A percentile compares a stretch with the other conserved stretches of the same genome.
Conservation (phyloP, 2,329 filamentous ascomycete species). For the Phyllosticta citriasiana region DNA sequence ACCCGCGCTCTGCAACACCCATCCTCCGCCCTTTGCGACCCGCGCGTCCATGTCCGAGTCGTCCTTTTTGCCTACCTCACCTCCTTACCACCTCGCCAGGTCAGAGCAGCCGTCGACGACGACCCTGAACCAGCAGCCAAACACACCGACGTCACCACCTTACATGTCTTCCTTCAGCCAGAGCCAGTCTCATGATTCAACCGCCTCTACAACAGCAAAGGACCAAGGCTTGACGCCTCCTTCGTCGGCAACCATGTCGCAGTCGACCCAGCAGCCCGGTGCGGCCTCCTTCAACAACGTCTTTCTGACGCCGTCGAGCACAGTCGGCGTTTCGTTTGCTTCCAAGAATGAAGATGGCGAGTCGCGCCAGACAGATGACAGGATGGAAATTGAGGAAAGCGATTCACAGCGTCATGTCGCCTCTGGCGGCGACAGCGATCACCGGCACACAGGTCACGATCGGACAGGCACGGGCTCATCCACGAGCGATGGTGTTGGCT, state of each 20-base stretch:
- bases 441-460: conserved; percentile 38
- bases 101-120: conserved; percentile 30
- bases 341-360: conserved; percentile 33
- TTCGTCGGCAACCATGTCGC: conserved; percentile 31
- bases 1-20: conserved; percentile 18
- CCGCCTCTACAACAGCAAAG: conserved; percentile 17
- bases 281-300: conserved; percentile 18
- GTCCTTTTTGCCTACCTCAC: conserved; percentile 36
- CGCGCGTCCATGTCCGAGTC: neutral
- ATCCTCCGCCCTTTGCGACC: conserved; percentile 28
- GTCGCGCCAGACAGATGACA: conserved; percentile 30
- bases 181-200: conserved; percentile 14
- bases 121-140: conserved; percentile 29
- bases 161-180: conserved; percentile 38
- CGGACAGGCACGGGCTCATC: conserved; percentile 26
- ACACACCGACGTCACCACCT: conserved; percentile 39
- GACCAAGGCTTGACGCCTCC: conserved; percentile 30
- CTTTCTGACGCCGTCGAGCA: conserved; percentile 31
- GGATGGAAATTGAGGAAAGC: conserved; percentile 1
- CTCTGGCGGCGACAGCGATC: conserved; percentile 19
- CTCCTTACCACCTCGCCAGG: conserved; percentile 31
- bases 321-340: conserved; percentile 21
- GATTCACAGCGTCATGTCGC: conserved; percentile 16
- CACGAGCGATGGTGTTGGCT: conserved; percentile 14
- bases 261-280: conserved; percentile 23